Base-by-base conservation (phyloP, 495 filamentous ascomycete genomes). In the Penicillium taxi region DNA sequence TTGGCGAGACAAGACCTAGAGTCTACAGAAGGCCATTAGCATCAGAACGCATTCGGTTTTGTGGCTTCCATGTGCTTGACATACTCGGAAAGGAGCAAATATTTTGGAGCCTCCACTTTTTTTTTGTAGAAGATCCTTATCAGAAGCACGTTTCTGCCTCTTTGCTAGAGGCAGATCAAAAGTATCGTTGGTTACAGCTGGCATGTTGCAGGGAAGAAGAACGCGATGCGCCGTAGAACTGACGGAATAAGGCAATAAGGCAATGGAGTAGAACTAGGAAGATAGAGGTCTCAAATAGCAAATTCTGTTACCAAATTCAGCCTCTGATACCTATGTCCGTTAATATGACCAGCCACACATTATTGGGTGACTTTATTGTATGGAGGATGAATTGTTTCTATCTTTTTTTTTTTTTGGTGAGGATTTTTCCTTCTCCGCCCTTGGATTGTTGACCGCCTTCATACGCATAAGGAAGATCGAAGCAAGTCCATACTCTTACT, bases 1-100 rank as follows among this genome's bases (percentile, higher is more conserved):
- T 95, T 2, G 91, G 84, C 9, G 93, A 95, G 9, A 96, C 86
- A 6, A 96, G 71, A 28, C 91, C 91, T 47, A 99, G 64, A 22
- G 93, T 94, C 86, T 95, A 30, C 7, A 16, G 2, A 18, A 37
- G 24, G n/a, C n/a, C n/a, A n/a, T n/a, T n/a, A n/a, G n/a, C n/a
- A 9, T 24, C 23, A 19, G 18, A 20, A 3, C 27, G 11, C 4
- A 6, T 28, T 28, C 12, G 2, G 14, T 2, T 35, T 8, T 13
- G 8, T 7, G 19, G 3, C n/a, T 14, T 4, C 16, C 9, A 34
- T 21, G n/a, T 34, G 8, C 17, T 4, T 26, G 22, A 68, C 81
- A 48, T 79, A 93, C 88, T 53, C 90, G 67, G 58, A 86, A 96
- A 5, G 91, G 91, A 27, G 88, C 82, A 63, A 96, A 93, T 44